A percentile compares a stretch with the other conserved stretches of the same genome.
Evolutionary conservation across 345 rosid species (phyloP).

Genomic region (Melaleuca quinquenervia): DNA sequence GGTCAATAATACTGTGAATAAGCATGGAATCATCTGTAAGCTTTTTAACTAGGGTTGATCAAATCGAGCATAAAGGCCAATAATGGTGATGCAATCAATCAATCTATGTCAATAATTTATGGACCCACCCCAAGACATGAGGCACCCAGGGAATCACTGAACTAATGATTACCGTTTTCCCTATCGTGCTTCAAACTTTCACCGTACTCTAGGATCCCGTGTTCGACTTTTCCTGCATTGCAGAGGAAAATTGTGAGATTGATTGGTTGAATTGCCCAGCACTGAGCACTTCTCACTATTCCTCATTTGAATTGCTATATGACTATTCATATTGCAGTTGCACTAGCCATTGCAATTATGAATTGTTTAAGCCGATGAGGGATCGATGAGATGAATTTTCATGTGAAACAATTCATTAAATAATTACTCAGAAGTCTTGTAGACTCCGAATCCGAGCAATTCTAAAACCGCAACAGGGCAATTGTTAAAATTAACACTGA

Average conservation of each 20-base stretch:
- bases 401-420: not conserved
- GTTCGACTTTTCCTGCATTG: not conserved
- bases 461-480: not conserved
- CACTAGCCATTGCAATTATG: not conserved
- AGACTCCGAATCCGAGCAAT: not conserved
- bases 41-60: not conserved
- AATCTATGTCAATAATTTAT: not conserved
- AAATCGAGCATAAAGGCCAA: not conserved
- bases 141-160: not conserved
- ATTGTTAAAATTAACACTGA: not conserved
- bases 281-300: not conserved
- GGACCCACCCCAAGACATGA: not conserved
- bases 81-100: not conserved
- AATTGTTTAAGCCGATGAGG: not conserved
- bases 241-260: conserved; percentile 2
- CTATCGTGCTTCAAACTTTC: not conserved
- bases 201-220: not conserved
- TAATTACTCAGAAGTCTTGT: not conserved
- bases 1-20: not conserved
- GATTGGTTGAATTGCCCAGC: conserved; percentile 3
- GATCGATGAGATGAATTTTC: not conserved
- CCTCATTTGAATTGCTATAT: not conserved
- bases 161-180: not conserved
- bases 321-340: not conserved
- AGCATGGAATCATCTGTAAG: not conserved